phyloP scores from a whole-genome alignment of 805 yeast species.

The Komagataella mondaviorum region DNA sequence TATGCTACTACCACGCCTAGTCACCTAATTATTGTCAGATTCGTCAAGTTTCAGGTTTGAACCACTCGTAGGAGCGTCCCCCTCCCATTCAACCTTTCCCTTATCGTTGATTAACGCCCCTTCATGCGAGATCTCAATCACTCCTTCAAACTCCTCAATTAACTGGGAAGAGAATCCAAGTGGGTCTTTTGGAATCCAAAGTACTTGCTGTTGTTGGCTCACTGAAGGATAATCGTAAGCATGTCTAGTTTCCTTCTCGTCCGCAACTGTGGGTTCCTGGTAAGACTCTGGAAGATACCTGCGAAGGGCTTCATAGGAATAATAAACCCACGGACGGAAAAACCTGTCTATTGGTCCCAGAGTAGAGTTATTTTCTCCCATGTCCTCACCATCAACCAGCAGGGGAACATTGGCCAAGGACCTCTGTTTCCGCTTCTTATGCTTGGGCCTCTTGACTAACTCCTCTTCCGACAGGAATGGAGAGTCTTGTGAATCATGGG shows the following conservation, averaged over 20 bases:
- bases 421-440: constrained; percentile 5
- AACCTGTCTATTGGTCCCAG: constrained; percentile 24
- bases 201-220: constrained; percentile 50
- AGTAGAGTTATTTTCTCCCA: constrained; percentile 2
- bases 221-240: constrained; percentile 76
- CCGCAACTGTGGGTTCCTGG: constrained; percentile 29
- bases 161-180: constrained; percentile 63
- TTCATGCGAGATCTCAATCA: constrained; percentile 53
- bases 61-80: constrained; percentile 32
- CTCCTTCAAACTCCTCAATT: constrained; percentile 38
- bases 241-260: constrained; percentile 32
- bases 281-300: constrained; percentile 45
- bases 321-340: constrained; percentile 41
- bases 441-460: constrained; percentile 2
- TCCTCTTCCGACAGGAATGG: constrained; percentile 10
- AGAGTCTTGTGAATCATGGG: constrained; percentile 5
- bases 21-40: background rate
- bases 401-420: constrained; percentile 33
- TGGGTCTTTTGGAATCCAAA: constrained; percentile 90
- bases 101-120: constrained; percentile 45
- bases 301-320: constrained; percentile 33
- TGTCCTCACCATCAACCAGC: constrained; percentile 52
- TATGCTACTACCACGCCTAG: background rate
- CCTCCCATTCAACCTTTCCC: constrained; percentile 32
- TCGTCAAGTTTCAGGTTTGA: background rate